Conservation (phyloP, 768 basidiomycete genomes). For the Kwoniella europaea region DNA sequence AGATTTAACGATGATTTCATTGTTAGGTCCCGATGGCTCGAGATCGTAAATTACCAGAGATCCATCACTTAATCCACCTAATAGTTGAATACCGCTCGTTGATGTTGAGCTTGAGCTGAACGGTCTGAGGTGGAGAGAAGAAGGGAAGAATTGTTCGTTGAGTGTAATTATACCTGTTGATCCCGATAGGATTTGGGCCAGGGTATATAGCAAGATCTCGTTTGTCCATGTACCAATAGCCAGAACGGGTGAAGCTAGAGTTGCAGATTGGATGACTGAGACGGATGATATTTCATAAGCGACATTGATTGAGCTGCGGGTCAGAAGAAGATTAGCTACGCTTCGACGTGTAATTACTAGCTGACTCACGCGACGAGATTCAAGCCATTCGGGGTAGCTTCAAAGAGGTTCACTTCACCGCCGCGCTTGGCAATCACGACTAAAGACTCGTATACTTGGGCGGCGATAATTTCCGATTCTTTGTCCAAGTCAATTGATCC, state of each 20-base stretch:
- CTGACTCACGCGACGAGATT: conserved; percentile 24
- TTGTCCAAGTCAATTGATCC: conserved; percentile 17
- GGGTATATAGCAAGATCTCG: conserved; percentile 42
- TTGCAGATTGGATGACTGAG: conserved; percentile 1
- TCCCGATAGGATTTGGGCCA: conserved; percentile 27
- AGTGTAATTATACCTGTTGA: conserved; percentile 14
- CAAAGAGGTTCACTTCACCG: conserved; percentile 21
- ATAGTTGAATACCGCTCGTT: conserved; percentile 33
- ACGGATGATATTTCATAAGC: conserved; percentile 30
- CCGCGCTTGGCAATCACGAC: conserved; percentile 25
- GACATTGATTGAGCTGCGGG: conserved; percentile 7
- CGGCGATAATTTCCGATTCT: conserved; percentile 25
- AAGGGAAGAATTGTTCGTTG: conserved; percentile 25
- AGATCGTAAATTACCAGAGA: conserved; percentile 44
- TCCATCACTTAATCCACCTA: conserved; percentile 54
- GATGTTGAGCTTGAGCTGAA: conserved; percentile 10
- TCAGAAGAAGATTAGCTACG: no score
- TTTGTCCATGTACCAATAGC: conserved; percentile 46
- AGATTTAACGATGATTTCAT: conserved; percentile 21
- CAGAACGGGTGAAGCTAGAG: conserved; percentile 28
- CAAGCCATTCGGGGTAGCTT: conserved; percentile 12
- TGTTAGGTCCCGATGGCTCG: conserved; percentile 20
- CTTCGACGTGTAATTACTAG: background rate
- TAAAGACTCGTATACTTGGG: conserved; percentile 16
- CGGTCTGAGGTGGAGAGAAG: conserved; percentile 30